These are phyloP conservation scores for Pyrenula massariospora DNA, from an alignment of 495 filamentous ascomycete species.

Conservation along the genomic window DNA sequence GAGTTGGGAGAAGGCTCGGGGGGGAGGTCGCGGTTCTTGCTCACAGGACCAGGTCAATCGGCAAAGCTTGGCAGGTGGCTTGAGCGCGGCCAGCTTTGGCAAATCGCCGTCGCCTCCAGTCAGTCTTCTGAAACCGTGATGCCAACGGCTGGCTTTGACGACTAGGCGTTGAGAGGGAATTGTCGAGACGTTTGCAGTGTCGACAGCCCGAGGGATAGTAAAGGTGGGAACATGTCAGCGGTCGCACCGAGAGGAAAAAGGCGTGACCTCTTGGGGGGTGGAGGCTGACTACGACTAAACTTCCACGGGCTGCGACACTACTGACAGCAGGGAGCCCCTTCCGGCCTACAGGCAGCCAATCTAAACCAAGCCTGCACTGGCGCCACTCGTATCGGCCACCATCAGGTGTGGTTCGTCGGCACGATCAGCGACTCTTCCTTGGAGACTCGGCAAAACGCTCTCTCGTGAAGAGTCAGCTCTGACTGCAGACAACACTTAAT, in stretches of 20 bases:
- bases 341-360: background rate
- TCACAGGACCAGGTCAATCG: background rate
- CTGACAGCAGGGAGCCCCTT: background rate
- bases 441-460: background rate
- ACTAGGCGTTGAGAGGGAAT: background rate
- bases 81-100: background rate
- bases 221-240: background rate
- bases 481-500: no score
- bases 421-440: background rate
- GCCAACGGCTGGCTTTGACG: no score
- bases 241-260: background rate
- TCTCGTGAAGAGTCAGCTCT: background rate
- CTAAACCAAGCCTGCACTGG: background rate
- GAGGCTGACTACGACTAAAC: background rate
- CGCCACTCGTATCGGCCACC: background rate
- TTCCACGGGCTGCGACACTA: no score
- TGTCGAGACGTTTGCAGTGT: background rate
- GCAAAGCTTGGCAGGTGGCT: background rate
- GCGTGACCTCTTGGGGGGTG: background rate
- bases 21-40: background rate
- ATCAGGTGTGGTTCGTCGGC: background rate
- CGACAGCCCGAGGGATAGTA: background rate
- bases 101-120: background rate
- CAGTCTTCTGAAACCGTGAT: background rate
- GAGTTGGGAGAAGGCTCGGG: background rate